These are phyloP conservation scores for Pyronema omphalodes DNA, from an alignment of 495 filamentous ascomycete genomes.

Conservation along the genomic window DNA sequence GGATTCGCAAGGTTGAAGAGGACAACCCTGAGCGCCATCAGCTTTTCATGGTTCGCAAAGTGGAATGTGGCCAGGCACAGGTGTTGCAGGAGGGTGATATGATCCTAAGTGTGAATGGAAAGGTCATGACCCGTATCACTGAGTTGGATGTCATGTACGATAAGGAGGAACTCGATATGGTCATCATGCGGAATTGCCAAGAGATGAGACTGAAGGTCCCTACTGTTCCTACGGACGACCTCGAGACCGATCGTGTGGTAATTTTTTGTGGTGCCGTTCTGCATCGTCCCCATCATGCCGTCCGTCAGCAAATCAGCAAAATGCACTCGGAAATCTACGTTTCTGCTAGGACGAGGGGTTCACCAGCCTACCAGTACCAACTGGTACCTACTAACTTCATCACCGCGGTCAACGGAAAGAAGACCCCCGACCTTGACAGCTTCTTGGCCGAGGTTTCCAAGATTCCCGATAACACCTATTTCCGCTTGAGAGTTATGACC, in stretches of 20 bases:
- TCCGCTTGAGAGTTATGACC: conserved; percentile 80
- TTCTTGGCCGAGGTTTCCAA: conserved; percentile 65
- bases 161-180: conserved; percentile 60
- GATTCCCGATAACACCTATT: conserved; percentile 94
- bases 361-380: conserved; percentile 79
- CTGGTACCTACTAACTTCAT: conserved; percentile 95
- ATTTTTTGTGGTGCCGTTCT: conserved; percentile 90
- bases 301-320: conserved; percentile 89
- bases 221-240: conserved; percentile 72
- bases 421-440: conserved; percentile 57
- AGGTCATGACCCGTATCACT: conserved; percentile 78
- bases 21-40: conserved; percentile 85
- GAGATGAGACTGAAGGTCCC: conserved; percentile 63
- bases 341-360: conserved; percentile 63
- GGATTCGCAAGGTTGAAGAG: conserved; percentile 72
- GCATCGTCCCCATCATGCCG: conserved; percentile 86
- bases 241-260: conserved; percentile 80
- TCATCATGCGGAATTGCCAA: conserved; percentile 69
- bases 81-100: conserved; percentile 78
- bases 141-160: conserved; percentile 96
- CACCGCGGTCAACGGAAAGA: conserved; percentile 75
- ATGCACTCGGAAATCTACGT: conserved; percentile 98
- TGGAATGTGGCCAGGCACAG: conserved; percentile 47
- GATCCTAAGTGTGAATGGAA: conserved; percentile 74
- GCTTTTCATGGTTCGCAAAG: conserved; percentile 95